Conservation (phyloP, 176 grass and related monocot species). For the Miscanthus lutarioriparius region DNA sequence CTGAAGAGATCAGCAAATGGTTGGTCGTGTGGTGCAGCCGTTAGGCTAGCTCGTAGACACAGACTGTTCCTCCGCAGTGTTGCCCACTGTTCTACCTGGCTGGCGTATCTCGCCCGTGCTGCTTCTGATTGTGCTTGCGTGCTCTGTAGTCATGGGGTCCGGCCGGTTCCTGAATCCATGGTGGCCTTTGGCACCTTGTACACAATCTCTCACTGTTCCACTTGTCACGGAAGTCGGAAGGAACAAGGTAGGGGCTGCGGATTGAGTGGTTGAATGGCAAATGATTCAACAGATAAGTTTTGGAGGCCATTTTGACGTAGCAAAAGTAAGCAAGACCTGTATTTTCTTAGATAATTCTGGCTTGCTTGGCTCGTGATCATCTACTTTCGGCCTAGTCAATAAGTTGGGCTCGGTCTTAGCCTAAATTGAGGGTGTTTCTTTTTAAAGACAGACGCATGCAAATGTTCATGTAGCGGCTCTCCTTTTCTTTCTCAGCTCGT, state of each 20-base stretch:
- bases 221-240: neutral
- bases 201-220: neutral
- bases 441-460: too few species aligned
- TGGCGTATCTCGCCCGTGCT: neutral
- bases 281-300: neutral
- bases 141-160: slow-evolving; percentile 3
- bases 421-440: too few species aligned
- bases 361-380: too few species aligned
- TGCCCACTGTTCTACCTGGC: slow-evolving; percentile 24
- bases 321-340: neutral
- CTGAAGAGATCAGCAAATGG: neutral
- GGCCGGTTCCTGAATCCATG: slow-evolving; percentile 23
- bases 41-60: slow-evolving; percentile 11
- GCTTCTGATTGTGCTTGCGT: neutral
- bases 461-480: too few species aligned
- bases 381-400: too few species aligned
- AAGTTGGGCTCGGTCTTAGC: too few species aligned
- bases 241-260: neutral
- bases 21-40: slow-evolving; percentile 9
- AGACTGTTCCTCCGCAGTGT: slow-evolving; percentile 21
- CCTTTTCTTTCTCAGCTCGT: too few species aligned
- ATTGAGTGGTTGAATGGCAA: neutral
- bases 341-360: neutral
- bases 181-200: slow-evolving; percentile 21
- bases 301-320: neutral